A percentile compares a stretch with the other conserved stretches of the same genome.
Conservation (phyloP, 495 filamentous ascomycete species). For the Amphirosellinia nigrospora region DNA sequence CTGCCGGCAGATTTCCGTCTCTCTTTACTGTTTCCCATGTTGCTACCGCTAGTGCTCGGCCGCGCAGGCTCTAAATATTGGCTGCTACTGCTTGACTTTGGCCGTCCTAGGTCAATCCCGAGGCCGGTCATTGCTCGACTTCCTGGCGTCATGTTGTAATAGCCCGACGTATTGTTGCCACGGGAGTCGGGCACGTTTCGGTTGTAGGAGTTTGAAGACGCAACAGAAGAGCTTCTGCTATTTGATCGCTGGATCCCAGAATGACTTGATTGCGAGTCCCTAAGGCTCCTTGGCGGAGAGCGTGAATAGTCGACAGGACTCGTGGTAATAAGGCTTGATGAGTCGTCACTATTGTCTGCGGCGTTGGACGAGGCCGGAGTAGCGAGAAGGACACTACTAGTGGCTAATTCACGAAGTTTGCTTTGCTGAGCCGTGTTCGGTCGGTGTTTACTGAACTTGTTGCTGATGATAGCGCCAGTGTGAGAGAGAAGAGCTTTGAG, state of each 20-base stretch:
- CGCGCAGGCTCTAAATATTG: constrained; percentile 32
- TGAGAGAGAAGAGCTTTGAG: constrained; percentile 94
- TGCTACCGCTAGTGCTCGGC: constrained; percentile 26
- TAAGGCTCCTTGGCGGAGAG: constrained; percentile 53
- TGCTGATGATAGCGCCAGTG: constrained; percentile 93
- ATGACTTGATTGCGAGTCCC: constrained; percentile 47
- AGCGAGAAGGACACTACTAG: constrained; percentile 60
- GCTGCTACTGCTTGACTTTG: constrained; percentile 35
- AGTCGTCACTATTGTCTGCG: constrained; percentile 57
- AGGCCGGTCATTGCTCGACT: constrained; percentile 41
- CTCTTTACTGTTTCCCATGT: constrained; percentile 28
- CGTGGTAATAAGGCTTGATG: constrained; percentile 51
- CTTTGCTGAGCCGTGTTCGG: constrained; percentile 78
- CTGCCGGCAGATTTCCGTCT: constrained; percentile 33
- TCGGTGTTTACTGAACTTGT: constrained; percentile 90
- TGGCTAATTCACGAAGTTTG: constrained; percentile 79
- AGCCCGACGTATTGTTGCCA: constrained; percentile 39
- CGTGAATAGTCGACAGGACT: constrained; percentile 58
- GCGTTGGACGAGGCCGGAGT: constrained; percentile 42
- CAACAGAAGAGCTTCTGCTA: constrained; percentile 55
- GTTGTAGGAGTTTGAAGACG: constrained; percentile 50
- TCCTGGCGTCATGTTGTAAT: constrained; percentile 47
- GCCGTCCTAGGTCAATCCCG: constrained; percentile 36
- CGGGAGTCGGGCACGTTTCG: constrained; percentile 26
- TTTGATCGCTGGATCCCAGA: constrained; percentile 44